Evolutionary conservation across 306 rosid genomes (phyloP).

Genomic region (Abrus pulchellus): DNA sequence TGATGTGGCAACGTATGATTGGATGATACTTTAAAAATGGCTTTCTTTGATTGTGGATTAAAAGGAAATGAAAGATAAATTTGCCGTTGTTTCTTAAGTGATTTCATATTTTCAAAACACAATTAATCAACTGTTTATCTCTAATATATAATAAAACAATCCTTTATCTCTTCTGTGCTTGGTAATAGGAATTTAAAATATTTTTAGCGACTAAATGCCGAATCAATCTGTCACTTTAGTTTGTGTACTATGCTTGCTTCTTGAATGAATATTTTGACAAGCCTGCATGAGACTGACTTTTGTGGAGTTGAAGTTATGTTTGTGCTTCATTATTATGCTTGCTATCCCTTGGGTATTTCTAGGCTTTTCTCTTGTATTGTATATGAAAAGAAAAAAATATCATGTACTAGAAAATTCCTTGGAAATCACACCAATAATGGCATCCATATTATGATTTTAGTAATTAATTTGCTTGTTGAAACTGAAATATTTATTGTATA

Average conservation of each 20-base stretch:
- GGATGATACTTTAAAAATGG: not conserved
- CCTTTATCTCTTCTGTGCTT: not conserved
- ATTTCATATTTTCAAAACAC: not conserved
- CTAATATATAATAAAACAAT: not conserved
- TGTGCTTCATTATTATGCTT: conserved; percentile 13
- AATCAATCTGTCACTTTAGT: not conserved
- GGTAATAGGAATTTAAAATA: not conserved
- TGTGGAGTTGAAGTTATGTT: not conserved
- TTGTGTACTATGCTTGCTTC: not conserved
- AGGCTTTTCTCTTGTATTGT: not conserved
- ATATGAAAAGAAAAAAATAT: conserved; percentile 20
- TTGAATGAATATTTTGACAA: conserved; percentile 13
- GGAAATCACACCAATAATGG: not conserved
- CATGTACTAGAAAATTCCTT: not conserved
- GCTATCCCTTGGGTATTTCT: conserved; percentile 5
- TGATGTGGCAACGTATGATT: not conserved
- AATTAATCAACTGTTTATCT: conserved; percentile 19
- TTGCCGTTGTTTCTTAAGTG: not conserved
- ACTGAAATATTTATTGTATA: not conserved
- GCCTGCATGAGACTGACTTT: conserved; percentile 14
- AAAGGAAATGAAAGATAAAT: not conserved
- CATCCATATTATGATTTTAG: conserved; percentile 15
- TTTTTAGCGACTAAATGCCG: not conserved
- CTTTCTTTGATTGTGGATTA: not conserved
- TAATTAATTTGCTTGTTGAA: conserved; percentile 17